Conservation (phyloP, 768 basidiomycete genomes). For the Tylopilus vinaceipallidus region DNA sequence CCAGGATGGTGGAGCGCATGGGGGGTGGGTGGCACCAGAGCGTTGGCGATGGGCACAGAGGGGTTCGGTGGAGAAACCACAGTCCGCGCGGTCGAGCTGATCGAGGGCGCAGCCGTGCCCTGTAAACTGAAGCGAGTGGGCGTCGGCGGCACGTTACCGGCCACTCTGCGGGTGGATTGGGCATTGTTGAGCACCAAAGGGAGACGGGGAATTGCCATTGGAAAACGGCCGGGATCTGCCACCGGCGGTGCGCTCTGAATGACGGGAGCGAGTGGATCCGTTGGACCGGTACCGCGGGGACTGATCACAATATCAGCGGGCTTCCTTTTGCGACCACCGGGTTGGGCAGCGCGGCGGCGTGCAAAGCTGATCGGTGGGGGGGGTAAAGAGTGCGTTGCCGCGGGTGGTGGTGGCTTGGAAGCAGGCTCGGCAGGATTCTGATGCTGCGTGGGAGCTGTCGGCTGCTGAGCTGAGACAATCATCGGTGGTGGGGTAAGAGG, state of each 20-base stretch:
- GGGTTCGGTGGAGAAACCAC: constrained; percentile 53
- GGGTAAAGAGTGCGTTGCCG: constrained; percentile 44
- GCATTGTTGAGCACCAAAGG: constrained; percentile 46
- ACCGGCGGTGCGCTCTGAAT: constrained; percentile 79
- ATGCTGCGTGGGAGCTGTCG: constrained; percentile 10
- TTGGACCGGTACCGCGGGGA: constrained; percentile 53
- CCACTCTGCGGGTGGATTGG: constrained; percentile 49
- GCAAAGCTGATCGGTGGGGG: constrained; percentile 78
- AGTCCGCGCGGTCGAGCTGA: constrained; percentile 28
- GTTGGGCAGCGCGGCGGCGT: constrained; percentile 63
- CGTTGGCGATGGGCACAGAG: constrained; percentile 65
- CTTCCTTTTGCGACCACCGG: constrained; percentile 63
- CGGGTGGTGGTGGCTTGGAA: constrained; percentile 23
- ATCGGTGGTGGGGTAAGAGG: constrained; percentile 26
- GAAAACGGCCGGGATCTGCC: constrained; percentile 42
- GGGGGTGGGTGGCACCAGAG: constrained; percentile 68
- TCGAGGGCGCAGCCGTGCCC: constrained; percentile 17
- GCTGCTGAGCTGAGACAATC: constrained; percentile 26
- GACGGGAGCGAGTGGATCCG: constrained; percentile 57
- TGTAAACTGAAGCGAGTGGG: constrained; percentile 61
- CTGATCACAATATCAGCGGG: constrained; percentile 80
- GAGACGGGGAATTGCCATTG: constrained; percentile 68
- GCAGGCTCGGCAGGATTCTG: constrained; percentile 20
- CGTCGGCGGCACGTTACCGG: constrained; percentile 67
- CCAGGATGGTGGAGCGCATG: constrained; percentile 60